phyloP scores from a whole-genome alignment of 345 rosid species.

The Eucalyptus marginata region DNA sequence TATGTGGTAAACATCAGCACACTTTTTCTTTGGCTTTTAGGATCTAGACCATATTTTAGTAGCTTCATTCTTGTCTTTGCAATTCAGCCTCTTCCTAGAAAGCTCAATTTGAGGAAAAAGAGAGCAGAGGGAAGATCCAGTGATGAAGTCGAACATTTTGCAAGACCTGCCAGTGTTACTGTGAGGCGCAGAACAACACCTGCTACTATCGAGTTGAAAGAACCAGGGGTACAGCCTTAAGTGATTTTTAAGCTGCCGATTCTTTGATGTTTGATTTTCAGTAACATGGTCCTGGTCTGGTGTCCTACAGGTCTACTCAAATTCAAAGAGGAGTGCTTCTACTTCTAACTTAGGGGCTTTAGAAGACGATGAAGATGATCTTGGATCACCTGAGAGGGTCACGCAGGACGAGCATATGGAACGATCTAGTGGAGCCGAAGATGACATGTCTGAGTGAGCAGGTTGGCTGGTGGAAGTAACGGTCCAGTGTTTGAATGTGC shows the following conservation, averaged over 20 bases:
- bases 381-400: conserved; percentile 33
- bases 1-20: conserved; percentile 45
- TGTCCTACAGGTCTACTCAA: conserved; percentile 29
- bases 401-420: conserved; percentile 23
- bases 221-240: conserved; percentile 40
- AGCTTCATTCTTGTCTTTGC: background rate
- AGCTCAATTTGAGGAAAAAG: conserved; percentile 66
- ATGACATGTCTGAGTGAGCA: conserved; percentile 59
- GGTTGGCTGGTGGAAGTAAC: background rate
- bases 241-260: background rate
- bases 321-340: conserved; percentile 27
- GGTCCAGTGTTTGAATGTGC: background rate
- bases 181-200: conserved; percentile 53
- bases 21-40: background rate
- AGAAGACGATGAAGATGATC: conserved; percentile 48
- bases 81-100: conserved; percentile 87
- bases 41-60: background rate
- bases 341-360: conserved; percentile 35
- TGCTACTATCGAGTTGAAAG: conserved; percentile 56
- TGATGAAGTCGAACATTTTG: conserved; percentile 84
- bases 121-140: conserved; percentile 84
- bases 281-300: background rate
- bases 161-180: conserved; percentile 68
- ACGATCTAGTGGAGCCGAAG: conserved; percentile 59
- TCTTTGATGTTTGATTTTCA: background rate